Percentiles rank a stretch among this genome's conserved stretches.
Evolutionary conservation across 345 rosid species (phyloP).

Genomic region (Leavenworthia alabamica): DNA sequence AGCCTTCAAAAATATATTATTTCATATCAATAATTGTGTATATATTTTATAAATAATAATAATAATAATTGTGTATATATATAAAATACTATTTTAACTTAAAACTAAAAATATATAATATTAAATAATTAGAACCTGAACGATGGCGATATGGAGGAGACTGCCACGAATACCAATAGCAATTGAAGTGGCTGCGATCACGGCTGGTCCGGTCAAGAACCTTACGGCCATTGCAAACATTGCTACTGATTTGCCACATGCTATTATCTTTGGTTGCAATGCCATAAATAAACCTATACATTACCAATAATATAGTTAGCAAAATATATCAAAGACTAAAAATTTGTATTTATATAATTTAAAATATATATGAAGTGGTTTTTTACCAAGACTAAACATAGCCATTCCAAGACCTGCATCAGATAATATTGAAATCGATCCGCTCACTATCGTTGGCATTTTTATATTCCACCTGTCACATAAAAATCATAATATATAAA

Average conservation of each 20-base stretch:
- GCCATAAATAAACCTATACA: conserved; percentile 80
- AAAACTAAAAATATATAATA: too few species aligned
- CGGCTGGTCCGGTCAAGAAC: too few species aligned
- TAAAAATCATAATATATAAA: not conserved
- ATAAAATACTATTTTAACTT: too few species aligned
- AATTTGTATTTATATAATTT: not conserved
- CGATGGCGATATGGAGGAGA: too few species aligned
- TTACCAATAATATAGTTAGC: not conserved
- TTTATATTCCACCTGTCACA: conserved; percentile 55
- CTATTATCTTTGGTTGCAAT: conserved; percentile 67
- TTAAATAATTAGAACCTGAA: too few species aligned
- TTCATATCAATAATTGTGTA: not conserved
- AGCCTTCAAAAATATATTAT: conserved; percentile 36
- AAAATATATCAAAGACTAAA: too few species aligned
- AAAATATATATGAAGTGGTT: not conserved
- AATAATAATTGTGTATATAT: too few species aligned
- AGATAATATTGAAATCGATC: conserved; percentile 65
- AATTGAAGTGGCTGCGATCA: too few species aligned
- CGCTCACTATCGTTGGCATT: conserved; percentile 63
- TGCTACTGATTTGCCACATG: conserved; percentile 79
- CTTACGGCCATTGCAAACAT: conserved; percentile 75
- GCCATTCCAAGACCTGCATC: conserved; percentile 89
- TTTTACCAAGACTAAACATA: conserved; percentile 73
- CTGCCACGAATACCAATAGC: too few species aligned
- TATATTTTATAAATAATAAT: not conserved